These are phyloP conservation scores for Comarum palustre DNA, from an alignment of 306 rosid genomes.

Conservation along the genomic window DNA sequence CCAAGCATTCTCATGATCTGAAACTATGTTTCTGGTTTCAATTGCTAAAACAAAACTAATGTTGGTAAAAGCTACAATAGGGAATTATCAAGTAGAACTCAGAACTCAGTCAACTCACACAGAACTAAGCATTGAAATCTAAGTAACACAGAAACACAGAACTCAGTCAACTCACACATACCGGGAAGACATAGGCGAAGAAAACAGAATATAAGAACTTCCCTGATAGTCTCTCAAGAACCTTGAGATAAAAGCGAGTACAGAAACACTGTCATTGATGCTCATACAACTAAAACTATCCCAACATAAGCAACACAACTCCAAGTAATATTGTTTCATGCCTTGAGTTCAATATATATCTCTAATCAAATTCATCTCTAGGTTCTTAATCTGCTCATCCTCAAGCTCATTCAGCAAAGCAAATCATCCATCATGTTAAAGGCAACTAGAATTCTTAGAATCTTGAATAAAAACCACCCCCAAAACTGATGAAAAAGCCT, in stretches of 20 bases:
- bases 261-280: conserved; percentile 11
- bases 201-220: background rate
- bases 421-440: conserved; percentile 25
- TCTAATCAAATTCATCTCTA: conserved; percentile 8
- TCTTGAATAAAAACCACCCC: conserved; percentile 17
- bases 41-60: background rate
- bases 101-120: conserved; percentile 10
- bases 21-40: background rate
- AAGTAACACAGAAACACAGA: conserved; percentile 21
- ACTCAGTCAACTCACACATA: conserved; percentile 8
- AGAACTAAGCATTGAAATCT: too few species aligned
- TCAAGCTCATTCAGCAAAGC: conserved; percentile 22
- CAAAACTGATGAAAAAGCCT: conserved; percentile 13
- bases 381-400: conserved; percentile 20
- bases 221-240: background rate
- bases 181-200: conserved; percentile 16
- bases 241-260: conserved; percentile 8
- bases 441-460: conserved; percentile 23
- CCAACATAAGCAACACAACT: background rate
- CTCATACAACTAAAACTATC: conserved; percentile 24
- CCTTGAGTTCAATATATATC: conserved; percentile 18
- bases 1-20: background rate
- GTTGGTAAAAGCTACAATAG: background rate
- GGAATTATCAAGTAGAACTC: conserved; percentile 8
- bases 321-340: conserved; percentile 26